These are phyloP conservation scores for Cladosporium colombiae DNA, from an alignment of 2,329 filamentous ascomycete genomes.

Conservation along the genomic window DNA sequence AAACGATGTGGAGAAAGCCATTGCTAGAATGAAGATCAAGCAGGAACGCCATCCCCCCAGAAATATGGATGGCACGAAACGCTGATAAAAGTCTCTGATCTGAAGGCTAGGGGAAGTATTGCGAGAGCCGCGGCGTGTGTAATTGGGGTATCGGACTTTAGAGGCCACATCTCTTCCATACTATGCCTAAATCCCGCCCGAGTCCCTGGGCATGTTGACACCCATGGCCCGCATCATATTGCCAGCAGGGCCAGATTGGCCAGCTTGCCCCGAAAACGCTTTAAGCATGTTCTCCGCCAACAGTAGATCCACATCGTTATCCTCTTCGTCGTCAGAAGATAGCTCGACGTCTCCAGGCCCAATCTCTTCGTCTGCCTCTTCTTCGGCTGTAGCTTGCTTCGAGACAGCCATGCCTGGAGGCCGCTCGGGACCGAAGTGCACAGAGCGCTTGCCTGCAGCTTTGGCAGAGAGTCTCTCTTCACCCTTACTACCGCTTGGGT, in stretches of 20 bases:
- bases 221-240: slow-evolving; percentile 89
- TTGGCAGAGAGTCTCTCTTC: slow-evolving; percentile 21
- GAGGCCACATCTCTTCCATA: background rate
- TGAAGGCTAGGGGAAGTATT: background rate
- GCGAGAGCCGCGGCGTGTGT: background rate
- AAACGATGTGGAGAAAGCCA: background rate
- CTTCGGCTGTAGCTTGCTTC: slow-evolving; percentile 38
- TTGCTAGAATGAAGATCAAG: background rate
- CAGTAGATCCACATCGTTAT: slow-evolving; percentile 79
- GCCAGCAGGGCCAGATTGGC: slow-evolving; percentile 79
- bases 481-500: slow-evolving; percentile 35
- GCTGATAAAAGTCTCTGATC: background rate
- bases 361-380: slow-evolving; percentile 42
- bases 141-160: background rate
- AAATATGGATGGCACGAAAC: background rate
- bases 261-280: slow-evolving; percentile 87
- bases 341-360: slow-evolving; percentile 38
- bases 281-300: slow-evolving; percentile 88
- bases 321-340: slow-evolving; percentile 49
- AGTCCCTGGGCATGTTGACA: slow-evolving; percentile 73
- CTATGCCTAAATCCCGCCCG: background rate
- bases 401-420: slow-evolving; percentile 29
- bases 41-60: background rate
- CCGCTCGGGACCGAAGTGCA: slow-evolving; percentile 34
- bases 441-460: slow-evolving; percentile 21